These are phyloP conservation scores for Ophiostoma quercus DNA, from an alignment of 2,329 filamentous ascomycete genomes.

Conservation along the genomic window DNA sequence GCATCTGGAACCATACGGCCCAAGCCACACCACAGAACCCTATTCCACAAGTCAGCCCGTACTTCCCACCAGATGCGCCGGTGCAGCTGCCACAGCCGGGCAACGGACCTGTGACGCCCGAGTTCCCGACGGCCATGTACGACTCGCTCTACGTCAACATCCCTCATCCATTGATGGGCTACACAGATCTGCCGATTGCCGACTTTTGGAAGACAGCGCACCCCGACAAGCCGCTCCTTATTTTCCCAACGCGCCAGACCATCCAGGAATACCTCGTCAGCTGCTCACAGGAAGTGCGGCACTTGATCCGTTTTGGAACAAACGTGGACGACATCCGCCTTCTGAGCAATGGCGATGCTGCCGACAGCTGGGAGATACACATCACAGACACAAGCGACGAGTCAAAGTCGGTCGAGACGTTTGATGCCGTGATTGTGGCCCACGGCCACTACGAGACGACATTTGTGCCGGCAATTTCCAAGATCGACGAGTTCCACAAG, in stretches of 20 bases:
- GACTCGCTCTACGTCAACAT: slow-evolving; percentile 81
- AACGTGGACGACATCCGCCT: slow-evolving; percentile 59
- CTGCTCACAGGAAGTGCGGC: slow-evolving; percentile 63
- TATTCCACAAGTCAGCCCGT: slow-evolving; percentile 65
- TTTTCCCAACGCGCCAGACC: slow-evolving; percentile 68
- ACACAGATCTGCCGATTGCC: slow-evolving; percentile 64
- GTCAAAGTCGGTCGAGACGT: slow-evolving; percentile 40
- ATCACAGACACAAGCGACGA: slow-evolving; percentile 38
- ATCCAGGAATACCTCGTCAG: slow-evolving; percentile 69
- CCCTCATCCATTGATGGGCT: slow-evolving; percentile 73
- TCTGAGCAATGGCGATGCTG: slow-evolving; percentile 24
- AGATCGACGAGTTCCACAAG: slow-evolving; percentile 55
- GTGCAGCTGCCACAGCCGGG: slow-evolving; percentile 40
- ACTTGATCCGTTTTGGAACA: slow-evolving; percentile 64
- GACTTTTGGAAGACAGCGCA: slow-evolving; percentile 36
- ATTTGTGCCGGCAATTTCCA: slow-evolving; percentile 58
- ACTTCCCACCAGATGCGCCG: slow-evolving; percentile 58
- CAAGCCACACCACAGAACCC: slow-evolving; percentile 43
- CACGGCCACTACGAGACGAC: slow-evolving; percentile 70
- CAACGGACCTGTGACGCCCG: slow-evolving; percentile 37
- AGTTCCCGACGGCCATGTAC: slow-evolving; percentile 82
- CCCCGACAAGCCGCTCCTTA: slow-evolving; percentile 39
- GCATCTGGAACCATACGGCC: slow-evolving; percentile 77
- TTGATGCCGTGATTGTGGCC: slow-evolving; percentile 70
- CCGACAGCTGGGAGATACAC: slow-evolving; percentile 57